Conservation (phyloP, 108 stramenopile species). For the Nitzschia sp. region DNA sequence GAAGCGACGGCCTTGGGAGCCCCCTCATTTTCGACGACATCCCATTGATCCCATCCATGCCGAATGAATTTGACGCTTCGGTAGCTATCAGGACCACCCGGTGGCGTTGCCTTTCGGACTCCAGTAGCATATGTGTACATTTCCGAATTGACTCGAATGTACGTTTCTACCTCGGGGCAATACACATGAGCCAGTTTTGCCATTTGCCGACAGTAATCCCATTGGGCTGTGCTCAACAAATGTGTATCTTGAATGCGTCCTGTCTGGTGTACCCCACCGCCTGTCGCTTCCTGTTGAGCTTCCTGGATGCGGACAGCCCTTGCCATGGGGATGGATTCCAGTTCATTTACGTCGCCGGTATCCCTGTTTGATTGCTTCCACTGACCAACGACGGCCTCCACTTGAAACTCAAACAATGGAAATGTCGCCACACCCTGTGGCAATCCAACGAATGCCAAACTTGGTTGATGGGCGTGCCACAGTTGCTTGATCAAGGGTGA, state of each 20-base stretch:
- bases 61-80: slow-evolving; percentile 20
- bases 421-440: slow-evolving; percentile 87
- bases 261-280: slow-evolving; percentile 51
- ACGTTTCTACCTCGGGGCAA: slow-evolving; percentile 54
- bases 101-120: slow-evolving; percentile 40
- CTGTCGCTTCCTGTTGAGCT: slow-evolving; percentile 48
- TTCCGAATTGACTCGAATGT: slow-evolving; percentile 71
- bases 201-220: slow-evolving; percentile 75
- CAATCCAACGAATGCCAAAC: slow-evolving; percentile 82
- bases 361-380: slow-evolving; percentile 3
- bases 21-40: neutral
- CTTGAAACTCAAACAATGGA: slow-evolving; percentile 87
- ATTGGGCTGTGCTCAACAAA: slow-evolving; percentile 66
- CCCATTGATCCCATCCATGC: slow-evolving; percentile 15
- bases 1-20: no score
- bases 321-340: slow-evolving; percentile 26
- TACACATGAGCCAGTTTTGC: slow-evolving; percentile 61
- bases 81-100: slow-evolving; percentile 65
- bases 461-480: slow-evolving; percentile 85
- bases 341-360: neutral
- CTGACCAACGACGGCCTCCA: slow-evolving; percentile 57
- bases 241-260: slow-evolving; percentile 79
- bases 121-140: slow-evolving; percentile 57
- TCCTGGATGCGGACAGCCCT: slow-evolving; percentile 37
- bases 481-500: slow-evolving; percentile 22